A percentile compares a stretch with the other conserved stretches of the same genome.
These are phyloP conservation scores for Colletotrichum endophyticum DNA, from an alignment of 2,329 filamentous ascomycete genomes.

Conservation along the genomic window DNA sequence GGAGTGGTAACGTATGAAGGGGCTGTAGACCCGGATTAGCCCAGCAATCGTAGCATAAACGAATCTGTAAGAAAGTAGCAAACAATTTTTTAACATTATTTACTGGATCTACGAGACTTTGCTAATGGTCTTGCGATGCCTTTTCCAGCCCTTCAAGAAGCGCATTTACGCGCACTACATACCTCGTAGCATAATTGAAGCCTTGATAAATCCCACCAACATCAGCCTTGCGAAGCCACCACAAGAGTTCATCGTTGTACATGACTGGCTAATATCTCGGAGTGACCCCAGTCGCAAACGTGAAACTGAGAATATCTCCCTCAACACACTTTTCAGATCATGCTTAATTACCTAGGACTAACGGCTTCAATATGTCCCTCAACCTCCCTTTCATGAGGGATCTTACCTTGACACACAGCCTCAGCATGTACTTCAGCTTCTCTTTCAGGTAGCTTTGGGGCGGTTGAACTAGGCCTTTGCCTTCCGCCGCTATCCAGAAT, in stretches of 20 bases:
- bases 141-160: no score
- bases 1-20: no score
- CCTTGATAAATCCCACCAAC: background rate
- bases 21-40: no score
- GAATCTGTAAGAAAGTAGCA: no score
- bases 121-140: no score
- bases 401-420: background rate
- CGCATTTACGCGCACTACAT: no score
- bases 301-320: background rate
- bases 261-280: background rate
- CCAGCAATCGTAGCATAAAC: no score
- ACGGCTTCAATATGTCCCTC: background rate
- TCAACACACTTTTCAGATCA: accelerated
- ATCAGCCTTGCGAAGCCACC: background rate
- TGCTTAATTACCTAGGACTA: accelerated
- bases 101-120: no score
- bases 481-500: background rate
- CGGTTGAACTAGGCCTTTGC: background rate
- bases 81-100: no score
- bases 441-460: background rate
- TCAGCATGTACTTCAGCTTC: background rate
- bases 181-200: no score
- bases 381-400: background rate
- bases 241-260: background rate
- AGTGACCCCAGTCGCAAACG: background rate